Conservation (phyloP, 169 alveolate species). For the Plasmodium billcollinsi region DNA sequence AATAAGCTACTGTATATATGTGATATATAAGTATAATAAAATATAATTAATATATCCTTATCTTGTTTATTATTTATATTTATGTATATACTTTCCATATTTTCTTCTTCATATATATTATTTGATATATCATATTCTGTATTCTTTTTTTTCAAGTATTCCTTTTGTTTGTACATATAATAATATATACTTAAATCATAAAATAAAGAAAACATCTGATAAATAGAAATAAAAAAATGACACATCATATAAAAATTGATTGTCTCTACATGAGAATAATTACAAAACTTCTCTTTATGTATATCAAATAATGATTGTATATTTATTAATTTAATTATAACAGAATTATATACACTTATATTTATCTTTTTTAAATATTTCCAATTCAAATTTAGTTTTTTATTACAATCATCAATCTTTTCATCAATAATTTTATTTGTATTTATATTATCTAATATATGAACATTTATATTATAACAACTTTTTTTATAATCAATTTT, state of each 20-base stretch:
- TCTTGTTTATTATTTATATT: not conserved
- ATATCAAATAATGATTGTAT: not conserved
- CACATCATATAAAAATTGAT: conserved; percentile 9
- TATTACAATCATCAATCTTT: not conserved
- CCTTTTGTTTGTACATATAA: not conserved
- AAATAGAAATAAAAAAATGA: conserved; percentile 26
- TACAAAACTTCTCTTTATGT: not conserved
- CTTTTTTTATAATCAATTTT: not conserved
- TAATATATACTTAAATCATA: conserved; percentile 29
- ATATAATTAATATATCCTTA: not conserved
- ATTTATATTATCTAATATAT: too few relatives aligned
- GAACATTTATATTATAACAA: too few relatives aligned
- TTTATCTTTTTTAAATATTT: conserved; percentile 7
- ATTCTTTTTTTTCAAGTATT: not conserved
- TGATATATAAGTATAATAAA: conserved; percentile 23
- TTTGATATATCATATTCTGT: not conserved
- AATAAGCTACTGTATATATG: conserved; percentile 10
- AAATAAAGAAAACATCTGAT: conserved; percentile 8
- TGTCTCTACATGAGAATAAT: not conserved
- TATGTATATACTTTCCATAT: conserved; percentile 12
- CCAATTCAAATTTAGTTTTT: not conserved
- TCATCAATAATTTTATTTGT: not conserved
- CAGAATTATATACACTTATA: not conserved
- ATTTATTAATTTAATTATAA: conserved; percentile 7
- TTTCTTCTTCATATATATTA: conserved; percentile 17